Base-by-base conservation (phyloP, 768 basidiomycete genomes). In the Multifurca ochricompacta region DNA sequence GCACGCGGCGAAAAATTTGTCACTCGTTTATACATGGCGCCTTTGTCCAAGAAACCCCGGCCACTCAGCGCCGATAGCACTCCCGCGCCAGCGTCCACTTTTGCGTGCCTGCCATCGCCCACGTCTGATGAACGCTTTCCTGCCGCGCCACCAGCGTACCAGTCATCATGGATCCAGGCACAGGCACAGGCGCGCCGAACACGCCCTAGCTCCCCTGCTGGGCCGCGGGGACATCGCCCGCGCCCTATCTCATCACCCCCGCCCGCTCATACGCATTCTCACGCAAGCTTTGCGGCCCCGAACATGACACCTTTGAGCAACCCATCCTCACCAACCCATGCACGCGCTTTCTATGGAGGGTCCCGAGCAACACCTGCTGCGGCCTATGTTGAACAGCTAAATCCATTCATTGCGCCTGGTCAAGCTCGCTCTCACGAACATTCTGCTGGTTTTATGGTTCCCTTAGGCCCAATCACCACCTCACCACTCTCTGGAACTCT, bases 11-110 rank as follows among this genome's bases (percentile, higher is more conserved):
- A 68, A 51, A 74, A 66, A 35, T 48, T 70, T 14, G 48, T 77
- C 42, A 71, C 63, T 28, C 74, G 74, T 54, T 70, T 74, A 48
- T 77, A 77, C 58, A 66, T 68, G 27, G 68, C 73, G 0, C 75
- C 75, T 2, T 63, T 71, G 28, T 65, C 68, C 34, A 72, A 66
- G 48, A 67, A 68, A 55, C 48, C 25, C 42, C 65, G 58, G 18
- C 56, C 47, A 4, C 50, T 51, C 40, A 63, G 46, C 53, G 55
- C 46, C 16, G 54, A 58, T 23, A 53, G 35, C 11, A 47, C 50
- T 6, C 42, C 50, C 5, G 27, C 46, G 8, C 48, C 47, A 27
- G 52, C 39, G 9, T 32, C 54, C 6, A 41, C 9, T 13, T 52
- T 51, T 27, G 18, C 47, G 13, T 51, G 57, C 53, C 30, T 58